Conservation (phyloP, 192 early-diverging fungal species). For the Umbelopsis isabellina region DNA sequence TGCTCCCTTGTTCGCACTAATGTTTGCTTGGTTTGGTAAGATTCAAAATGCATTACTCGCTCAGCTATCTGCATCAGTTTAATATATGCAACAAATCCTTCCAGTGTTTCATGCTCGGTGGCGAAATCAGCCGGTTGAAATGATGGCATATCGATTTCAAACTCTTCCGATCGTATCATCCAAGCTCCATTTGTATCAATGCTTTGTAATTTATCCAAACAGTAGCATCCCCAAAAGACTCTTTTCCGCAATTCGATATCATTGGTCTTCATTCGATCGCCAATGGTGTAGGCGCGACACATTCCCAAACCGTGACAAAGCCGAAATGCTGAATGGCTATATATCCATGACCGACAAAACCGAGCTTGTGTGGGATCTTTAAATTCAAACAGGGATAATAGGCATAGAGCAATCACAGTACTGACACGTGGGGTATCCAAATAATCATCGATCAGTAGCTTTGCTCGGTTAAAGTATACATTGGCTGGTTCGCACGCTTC, state of each 20-base stretch:
- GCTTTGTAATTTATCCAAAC: constrained; percentile 38
- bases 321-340: constrained; percentile 31
- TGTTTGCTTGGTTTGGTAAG: constrained; percentile 6
- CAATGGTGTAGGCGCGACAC: constrained; percentile 13
- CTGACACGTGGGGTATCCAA: constrained; percentile 29
- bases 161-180: constrained; percentile 26
- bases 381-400: constrained; percentile 29
- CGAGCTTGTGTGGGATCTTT: constrained; percentile 6
- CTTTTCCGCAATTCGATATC: constrained; percentile 37
- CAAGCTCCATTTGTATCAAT: constrained; percentile 26
- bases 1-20: constrained; percentile 30
- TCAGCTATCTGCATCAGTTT: constrained; percentile 35
- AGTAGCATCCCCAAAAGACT: constrained; percentile 40
- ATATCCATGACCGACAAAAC: constrained; percentile 24
- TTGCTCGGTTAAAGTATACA: constrained; percentile 36
- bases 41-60: constrained; percentile 22
- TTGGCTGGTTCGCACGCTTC: constrained; percentile 1
- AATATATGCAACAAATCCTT: constrained; percentile 15
- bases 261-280: constrained; percentile 11
- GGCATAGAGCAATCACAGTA: constrained; percentile 30
- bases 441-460: constrained; percentile 26
- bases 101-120: constrained; percentile 22
- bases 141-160: constrained; percentile 34
- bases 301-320: constrained; percentile 33
- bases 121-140: constrained; percentile 35